Base-by-base conservation (phyloP, 2,329 filamentous ascomycete genomes). In the Clonostachys rhizophaga region DNA sequence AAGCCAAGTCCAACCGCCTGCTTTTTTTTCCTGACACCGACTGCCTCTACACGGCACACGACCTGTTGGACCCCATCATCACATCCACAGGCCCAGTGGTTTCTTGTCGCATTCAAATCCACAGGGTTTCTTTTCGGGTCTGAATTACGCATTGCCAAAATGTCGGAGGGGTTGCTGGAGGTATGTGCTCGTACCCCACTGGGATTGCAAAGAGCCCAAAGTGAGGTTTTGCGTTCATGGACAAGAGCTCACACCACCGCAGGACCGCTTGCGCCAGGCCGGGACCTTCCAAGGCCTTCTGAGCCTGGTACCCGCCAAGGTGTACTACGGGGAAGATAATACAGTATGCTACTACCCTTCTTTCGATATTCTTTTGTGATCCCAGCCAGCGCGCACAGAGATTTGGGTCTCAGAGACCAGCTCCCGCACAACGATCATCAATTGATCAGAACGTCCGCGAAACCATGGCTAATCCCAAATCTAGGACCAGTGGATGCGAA, bases 401-500 rank as follows among this genome's bases (percentile, higher is more conserved):
- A 24, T 24, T 13, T 42, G n/a, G 20, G n/a, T 42, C 20, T 14
- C 20, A 14, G 18, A 24, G 12, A 42, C 20, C 17, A 18, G 16
- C 20, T 30, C 14, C 3, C 18, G 16, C 13, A 8, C 16, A 16
- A 20, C 17, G 16, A 6, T 42, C 40, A 42, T 14, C 40, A 40
- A 47, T 40, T 4, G 9, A 36, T 24, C 44, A 49, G 20, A 33
- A 1, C 14, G 9, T 42, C 17, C 42, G 11, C 24, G 42, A n/a
- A 35, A 48, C 44, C 43, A 55, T 60, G 52, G 59, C 42, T 35
- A 16, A 14, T 9, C 39, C 34, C 34, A 42, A 46, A 44, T 55
- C 52, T 60, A 95, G 90, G 87, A 94, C 59, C 90, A 96, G 84
- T 95, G 91, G 90, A 64, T 84, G 65, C 86, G 86, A 62, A 95